Evolutionary conservation across 129 eudicot genomes (phyloP).

Genomic region (Helichrysum umbraculigerum): DNA sequence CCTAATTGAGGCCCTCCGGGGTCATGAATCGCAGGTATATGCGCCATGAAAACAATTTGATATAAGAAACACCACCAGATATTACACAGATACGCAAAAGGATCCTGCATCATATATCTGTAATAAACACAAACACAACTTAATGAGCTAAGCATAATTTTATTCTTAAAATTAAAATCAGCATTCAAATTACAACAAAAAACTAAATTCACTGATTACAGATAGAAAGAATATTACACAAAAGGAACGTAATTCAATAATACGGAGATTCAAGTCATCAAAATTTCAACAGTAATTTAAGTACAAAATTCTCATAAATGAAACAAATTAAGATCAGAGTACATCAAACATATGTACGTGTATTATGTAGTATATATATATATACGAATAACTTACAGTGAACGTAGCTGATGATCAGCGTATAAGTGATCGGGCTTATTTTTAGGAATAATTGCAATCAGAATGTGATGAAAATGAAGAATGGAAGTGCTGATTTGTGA

Average conservation of each 20-base stretch:
- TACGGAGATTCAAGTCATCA: background rate
- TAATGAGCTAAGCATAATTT: background rate
- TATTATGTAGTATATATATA: too few species aligned
- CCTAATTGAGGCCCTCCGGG: slow-evolving; percentile 54
- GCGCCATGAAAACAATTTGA: slow-evolving; percentile 51
- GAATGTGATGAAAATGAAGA: too few species aligned
- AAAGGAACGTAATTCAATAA: background rate
- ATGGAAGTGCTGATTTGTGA: too few species aligned
- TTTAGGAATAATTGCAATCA: too few species aligned
- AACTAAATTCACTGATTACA: background rate
- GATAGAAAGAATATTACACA: background rate
- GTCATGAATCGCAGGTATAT: slow-evolving; percentile 34
- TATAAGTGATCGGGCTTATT: background rate
- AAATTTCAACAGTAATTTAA: background rate
- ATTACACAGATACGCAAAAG: slow-evolving; percentile 7
- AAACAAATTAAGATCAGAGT: too few species aligned
- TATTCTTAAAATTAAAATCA: too few species aligned
- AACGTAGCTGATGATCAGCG: background rate
- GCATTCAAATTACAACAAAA: background rate
- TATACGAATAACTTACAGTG: background rate
- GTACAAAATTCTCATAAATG: too few species aligned
- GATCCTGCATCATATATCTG: slow-evolving; percentile 9
- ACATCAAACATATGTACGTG: too few species aligned
- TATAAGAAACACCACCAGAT: background rate
- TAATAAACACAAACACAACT: slow-evolving; percentile 23